Base-by-base conservation (phyloP, 331 rosid genomes). In the Acacia concinna region DNA sequence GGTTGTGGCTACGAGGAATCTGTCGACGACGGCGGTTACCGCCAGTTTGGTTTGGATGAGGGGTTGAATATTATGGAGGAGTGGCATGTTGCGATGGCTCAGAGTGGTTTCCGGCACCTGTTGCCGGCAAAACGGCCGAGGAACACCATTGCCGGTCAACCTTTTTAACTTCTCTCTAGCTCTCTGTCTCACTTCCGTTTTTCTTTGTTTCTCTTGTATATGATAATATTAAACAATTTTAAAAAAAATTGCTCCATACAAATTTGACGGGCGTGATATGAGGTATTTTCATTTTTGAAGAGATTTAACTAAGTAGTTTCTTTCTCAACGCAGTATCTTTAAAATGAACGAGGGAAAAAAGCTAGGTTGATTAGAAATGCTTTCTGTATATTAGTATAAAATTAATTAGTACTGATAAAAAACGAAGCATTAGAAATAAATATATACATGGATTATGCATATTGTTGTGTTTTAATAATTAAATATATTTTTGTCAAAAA, bases 101-200 rank as follows among this genome's bases (percentile, higher is more conserved):
- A 86, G 27, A 74, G 83, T 17, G 83, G 81, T 71, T 89, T 79
- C 79, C 81, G 79, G 43, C 90, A 87, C 28, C 83, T 82, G 47
- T 84, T 84, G 4, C 90, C 97, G 18, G 86, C 77, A 21, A 87
- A 93, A 76, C 88, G 94, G 83, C 88, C 74, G 74, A 87, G 90
- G 82, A 80, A 67, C 31, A 68, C 47, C 69, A 86, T 88, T 49
- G 90, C 82, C 72, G 51, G 60, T 78, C 76, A 49, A 43, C 80
- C 46, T 31, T 14, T 5, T 17, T 60, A 30, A 64, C 12, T 6
- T 51, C 18, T 21, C 2, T 34, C 28, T 7, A 14, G 49, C 35
- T 5, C 4, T 47, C 2, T 7, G 8, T 64, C 6, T 54, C 14
- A 32, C 43, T 4, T 25, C 1, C 21, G 9, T 18, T 28, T 18